These are phyloP conservation scores for Tulasnella sp. DNA, from an alignment of 768 basidiomycete species.

Conservation along the genomic window DNA sequence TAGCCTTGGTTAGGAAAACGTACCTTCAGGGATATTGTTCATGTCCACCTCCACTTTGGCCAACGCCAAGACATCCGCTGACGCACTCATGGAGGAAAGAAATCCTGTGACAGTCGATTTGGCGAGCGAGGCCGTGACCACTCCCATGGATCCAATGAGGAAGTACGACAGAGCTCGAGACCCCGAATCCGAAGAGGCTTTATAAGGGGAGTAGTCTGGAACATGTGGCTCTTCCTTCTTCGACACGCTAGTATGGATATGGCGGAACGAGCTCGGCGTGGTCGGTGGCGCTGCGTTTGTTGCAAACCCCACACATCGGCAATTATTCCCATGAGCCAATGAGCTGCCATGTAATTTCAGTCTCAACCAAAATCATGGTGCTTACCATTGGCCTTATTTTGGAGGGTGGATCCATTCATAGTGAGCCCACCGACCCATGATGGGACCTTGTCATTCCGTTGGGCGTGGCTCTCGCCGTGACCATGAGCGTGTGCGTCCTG, in stretches of 20 bases:
- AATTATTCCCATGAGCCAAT: no score
- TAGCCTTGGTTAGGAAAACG: background rate
- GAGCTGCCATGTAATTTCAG: background rate
- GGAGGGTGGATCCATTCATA: background rate
- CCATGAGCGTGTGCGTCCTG: constrained; percentile 38
- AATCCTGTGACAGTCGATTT: constrained; percentile 92
- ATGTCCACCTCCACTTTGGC: constrained; percentile 97
- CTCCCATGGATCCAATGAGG: constrained; percentile 84
- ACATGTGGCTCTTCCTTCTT: constrained; percentile 43
- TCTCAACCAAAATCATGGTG: background rate
- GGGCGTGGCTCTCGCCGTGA: constrained; percentile 39
- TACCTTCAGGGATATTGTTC: constrained; percentile 71
- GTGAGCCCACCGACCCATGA: constrained; percentile 49
- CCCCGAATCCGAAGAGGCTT: constrained; percentile 46
- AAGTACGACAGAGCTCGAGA: constrained; percentile 79
- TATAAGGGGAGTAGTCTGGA: constrained; percentile 81
- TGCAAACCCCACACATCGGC: background rate
- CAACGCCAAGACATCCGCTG: constrained; percentile 93
- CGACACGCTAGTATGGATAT: constrained; percentile 18
- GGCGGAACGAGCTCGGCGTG: constrained; percentile 13
- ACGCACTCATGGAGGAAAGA: constrained; percentile 90
- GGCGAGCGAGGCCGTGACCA: constrained; percentile 87
- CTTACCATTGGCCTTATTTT: background rate
- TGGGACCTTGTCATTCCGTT: constrained; percentile 52
- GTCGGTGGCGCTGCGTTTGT: constrained; percentile 5